Evolutionary conservation across 345 rosid genomes (phyloP).

Genomic region (Populus davidiana): DNA sequence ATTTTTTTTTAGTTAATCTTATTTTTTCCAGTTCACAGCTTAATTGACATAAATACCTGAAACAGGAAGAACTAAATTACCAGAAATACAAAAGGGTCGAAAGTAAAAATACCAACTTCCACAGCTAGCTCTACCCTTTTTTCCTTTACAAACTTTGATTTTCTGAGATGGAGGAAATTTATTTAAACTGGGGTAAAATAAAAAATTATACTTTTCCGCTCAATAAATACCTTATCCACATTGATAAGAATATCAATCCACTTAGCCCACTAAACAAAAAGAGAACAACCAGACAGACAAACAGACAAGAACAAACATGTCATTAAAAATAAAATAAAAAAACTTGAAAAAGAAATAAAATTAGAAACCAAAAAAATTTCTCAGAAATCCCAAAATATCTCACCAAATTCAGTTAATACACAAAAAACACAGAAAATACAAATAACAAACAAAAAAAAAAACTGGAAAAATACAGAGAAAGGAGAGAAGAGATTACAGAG

Average conservation of each 20-base stretch:
- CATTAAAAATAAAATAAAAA: neutral
- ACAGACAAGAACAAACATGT: neutral
- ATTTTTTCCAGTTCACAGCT: neutral
- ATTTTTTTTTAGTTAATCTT: neutral
- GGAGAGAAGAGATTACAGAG: slow-evolving; percentile 51
- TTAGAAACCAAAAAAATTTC: neutral
- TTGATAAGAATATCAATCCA: neutral
- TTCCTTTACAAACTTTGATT: neutral
- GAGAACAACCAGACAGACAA: neutral
- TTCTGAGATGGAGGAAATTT: neutral
- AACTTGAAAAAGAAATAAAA: neutral
- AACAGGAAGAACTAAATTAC: neutral
- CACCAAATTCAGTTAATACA: neutral
- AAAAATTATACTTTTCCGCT: neutral
- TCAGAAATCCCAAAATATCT: neutral
- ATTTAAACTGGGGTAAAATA: neutral
- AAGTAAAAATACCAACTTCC: neutral
- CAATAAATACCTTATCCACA: neutral
- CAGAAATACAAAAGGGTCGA: neutral
- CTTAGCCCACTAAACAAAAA: neutral
- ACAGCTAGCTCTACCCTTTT: neutral
- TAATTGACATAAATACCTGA: neutral
- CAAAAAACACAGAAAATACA: neutral
- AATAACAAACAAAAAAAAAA: neutral
- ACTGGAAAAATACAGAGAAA: neutral